phyloP scores from a whole-genome alignment of 1,284 basidiomycete genomes.

The Ganoderma resinaceum region DNA sequence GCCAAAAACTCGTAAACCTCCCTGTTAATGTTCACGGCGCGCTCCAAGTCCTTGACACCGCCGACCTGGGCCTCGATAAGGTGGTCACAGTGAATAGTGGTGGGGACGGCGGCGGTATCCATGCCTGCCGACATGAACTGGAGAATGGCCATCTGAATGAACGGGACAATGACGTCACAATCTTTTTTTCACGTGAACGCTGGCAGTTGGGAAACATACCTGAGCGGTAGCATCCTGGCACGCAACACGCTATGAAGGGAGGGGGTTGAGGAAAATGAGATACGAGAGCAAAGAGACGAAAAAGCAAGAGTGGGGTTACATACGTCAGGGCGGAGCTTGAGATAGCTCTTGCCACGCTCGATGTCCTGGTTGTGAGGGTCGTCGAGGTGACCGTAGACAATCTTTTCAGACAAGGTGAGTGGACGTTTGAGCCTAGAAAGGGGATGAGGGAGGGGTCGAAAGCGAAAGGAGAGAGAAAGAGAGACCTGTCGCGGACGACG shows the following conservation, averaged over 20 bases:
- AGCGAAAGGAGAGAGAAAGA: conserved; percentile 28
- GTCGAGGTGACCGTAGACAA: conserved; percentile 98
- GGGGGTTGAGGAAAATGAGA: conserved; percentile 14
- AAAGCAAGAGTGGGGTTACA: conserved; percentile 41
- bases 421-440: conserved; percentile 83
- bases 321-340: conserved; percentile 96
- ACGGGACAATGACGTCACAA: conserved; percentile 34
- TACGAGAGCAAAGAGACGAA: conserved; percentile 6
- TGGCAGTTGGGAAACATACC: conserved; percentile 40
- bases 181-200: conserved; percentile 14
- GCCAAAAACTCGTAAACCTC: conserved; percentile 99
- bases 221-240: conserved; percentile 99
- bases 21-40: conserved; percentile 95
- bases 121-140: conserved; percentile 99
- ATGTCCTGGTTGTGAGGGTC: conserved; percentile 93
- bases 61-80: conserved; percentile 98
- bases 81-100: conserved; percentile 99
- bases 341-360: conserved; percentile 87
- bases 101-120: conserved; percentile 96
- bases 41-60: conserved; percentile 91
- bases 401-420: conserved; percentile 97
- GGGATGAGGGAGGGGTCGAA: not conserved
- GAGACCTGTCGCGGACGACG: conserved; percentile 82
- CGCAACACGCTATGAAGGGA: conserved; percentile 83
- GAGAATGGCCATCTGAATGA: conserved; percentile 92